phyloP scores from a whole-genome alignment of 306 rosid species.

The Acmispon strigosus region DNA sequence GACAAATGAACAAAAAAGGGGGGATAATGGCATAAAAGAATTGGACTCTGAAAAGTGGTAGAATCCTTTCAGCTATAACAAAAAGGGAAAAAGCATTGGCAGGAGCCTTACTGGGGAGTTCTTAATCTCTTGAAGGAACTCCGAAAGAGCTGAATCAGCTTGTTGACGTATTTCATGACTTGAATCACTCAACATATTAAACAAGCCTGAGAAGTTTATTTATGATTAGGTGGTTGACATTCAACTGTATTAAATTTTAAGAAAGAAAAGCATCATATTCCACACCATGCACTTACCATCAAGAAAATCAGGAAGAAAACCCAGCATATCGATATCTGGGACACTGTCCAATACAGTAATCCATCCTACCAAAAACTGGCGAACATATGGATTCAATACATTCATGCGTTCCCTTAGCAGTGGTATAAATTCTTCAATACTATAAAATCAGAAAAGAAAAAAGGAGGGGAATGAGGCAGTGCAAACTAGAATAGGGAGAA shows the following conservation, averaged over 20 bases:
- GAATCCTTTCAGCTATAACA: slow-evolving; percentile 38
- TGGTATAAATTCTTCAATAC: slow-evolving; percentile 98
- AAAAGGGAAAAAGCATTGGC: slow-evolving; percentile 6
- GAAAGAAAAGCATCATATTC: neutral
- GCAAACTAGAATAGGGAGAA: neutral
- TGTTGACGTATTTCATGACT: slow-evolving; percentile 98
- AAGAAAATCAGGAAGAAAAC: slow-evolving; percentile 91
- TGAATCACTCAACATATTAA: slow-evolving; percentile 95
- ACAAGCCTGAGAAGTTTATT: slow-evolving; percentile 65
- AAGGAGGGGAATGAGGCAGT: slow-evolving; percentile 8
- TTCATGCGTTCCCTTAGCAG: slow-evolving; percentile 99
- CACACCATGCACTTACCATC: slow-evolving; percentile 48
- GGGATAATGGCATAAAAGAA: neutral
- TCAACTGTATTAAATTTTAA: neutral
- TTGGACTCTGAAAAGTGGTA: slow-evolving; percentile 1
- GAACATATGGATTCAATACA: slow-evolving; percentile 94
- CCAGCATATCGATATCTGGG: slow-evolving; percentile 98
- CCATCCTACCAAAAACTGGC: slow-evolving; percentile 99
- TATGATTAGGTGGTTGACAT: slow-evolving; percentile 19
- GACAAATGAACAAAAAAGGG: slow-evolving; percentile 59
- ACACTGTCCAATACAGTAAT: slow-evolving; percentile 97
- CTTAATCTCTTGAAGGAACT: slow-evolving; percentile 98
- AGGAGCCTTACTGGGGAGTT: slow-evolving; percentile 92
- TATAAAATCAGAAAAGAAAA: slow-evolving; percentile 25
- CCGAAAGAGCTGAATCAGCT: slow-evolving; percentile 98